Evolutionary conservation across 2,329 filamentous ascomycete genomes (phyloP).

Genomic region (Daldinia eschscholtzii): DNA sequence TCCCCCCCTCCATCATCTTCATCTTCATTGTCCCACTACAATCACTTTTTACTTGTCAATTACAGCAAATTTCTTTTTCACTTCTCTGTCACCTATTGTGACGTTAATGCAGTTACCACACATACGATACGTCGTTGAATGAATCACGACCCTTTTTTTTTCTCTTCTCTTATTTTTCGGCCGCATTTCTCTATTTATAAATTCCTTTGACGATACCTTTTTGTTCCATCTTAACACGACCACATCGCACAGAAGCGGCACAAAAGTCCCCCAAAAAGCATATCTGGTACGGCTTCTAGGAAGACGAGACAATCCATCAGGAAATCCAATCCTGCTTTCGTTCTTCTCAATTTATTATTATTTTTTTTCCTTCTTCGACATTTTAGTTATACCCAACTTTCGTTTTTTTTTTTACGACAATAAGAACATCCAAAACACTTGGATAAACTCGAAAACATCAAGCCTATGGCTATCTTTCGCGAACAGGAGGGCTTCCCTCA

Average conservation of each 20-base stretch:
- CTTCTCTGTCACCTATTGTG: conserved; percentile 26
- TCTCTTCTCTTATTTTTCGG: conserved; percentile 25
- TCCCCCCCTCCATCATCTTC: conserved; percentile 30
- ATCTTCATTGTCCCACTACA: conserved; percentile 10
- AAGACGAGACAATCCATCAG: conserved; percentile 13
- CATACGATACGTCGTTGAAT: conserved; percentile 42
- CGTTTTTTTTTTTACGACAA: not conserved
- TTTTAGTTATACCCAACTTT: not conserved
- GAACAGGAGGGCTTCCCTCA: conserved; percentile 49
- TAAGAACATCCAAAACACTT: conserved; percentile 11
- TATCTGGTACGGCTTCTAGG: conserved; percentile 19
- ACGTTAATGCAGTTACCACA: conserved; percentile 36
- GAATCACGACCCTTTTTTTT: conserved; percentile 31
- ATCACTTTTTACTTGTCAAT: conserved; percentile 20
- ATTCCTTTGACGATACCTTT: conserved; percentile 37
- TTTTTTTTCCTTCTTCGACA: conserved; percentile 12
- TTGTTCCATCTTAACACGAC: conserved; percentile 22
- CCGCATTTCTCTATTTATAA: conserved; percentile 27
- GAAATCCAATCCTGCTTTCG: conserved; percentile 24
- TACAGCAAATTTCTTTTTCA: conserved; percentile 23
- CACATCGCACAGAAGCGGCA: conserved; percentile 27
- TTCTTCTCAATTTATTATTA: conserved; percentile 5
- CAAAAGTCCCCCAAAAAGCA: conserved; percentile 18
- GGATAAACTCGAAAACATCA: conserved; percentile 18
- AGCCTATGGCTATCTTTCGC: conserved; percentile 46